Conservation (phyloP, 129 eudicot genomes). For the Rutidosis leptorrhynchoides region DNA sequence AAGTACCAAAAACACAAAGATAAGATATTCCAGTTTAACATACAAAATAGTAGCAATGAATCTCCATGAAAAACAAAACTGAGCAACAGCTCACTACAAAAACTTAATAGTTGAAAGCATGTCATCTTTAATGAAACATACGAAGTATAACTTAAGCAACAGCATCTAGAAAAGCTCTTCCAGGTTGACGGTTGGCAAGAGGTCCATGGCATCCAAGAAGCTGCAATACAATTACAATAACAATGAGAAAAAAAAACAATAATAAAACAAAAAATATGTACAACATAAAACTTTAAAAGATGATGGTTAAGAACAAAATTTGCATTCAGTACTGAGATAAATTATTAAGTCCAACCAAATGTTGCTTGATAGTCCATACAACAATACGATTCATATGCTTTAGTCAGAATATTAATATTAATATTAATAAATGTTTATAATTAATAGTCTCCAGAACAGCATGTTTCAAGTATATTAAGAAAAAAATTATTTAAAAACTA, state of each 20-base stretch:
- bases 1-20: constrained; percentile 22
- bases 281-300: too few species aligned
- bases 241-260: neutral
- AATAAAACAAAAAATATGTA: neutral
- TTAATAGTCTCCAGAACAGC: too few species aligned
- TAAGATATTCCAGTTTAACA: constrained; percentile 14
- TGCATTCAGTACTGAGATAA: too few species aligned
- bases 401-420: too few species aligned
- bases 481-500: too few species aligned
- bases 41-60: constrained; percentile 19
- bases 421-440: too few species aligned
- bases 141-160: constrained; percentile 31
- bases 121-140: neutral
- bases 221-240: constrained; percentile 37
- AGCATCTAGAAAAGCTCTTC: constrained; percentile 57
- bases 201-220: constrained; percentile 85
- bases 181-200: too few species aligned
- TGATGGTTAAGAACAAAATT: too few species aligned
- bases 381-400: too few species aligned
- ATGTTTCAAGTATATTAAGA: too few species aligned
- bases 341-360: too few species aligned
- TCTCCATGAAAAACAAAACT: constrained; percentile 11
- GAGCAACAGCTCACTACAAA: constrained; percentile 1
- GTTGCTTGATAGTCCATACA: too few species aligned
- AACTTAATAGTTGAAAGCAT: neutral